These are phyloP conservation scores for Dendrobium chrysotoxum DNA, from an alignment of 106 monocot species.

Conservation along the genomic window DNA sequence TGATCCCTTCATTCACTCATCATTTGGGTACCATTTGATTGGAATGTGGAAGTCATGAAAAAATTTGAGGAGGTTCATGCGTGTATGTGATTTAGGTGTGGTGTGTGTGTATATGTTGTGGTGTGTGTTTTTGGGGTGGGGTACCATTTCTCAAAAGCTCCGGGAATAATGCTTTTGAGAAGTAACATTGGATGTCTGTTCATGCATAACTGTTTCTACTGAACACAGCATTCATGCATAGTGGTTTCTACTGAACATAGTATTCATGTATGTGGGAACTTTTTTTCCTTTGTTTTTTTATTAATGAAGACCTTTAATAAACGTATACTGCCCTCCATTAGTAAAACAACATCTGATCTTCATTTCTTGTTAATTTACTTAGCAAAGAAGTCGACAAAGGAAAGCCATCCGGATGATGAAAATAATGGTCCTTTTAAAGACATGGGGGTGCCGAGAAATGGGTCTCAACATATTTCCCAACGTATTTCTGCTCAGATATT, in stretches of 20 bases:
- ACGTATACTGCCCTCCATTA: background rate
- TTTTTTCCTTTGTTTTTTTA: background rate
- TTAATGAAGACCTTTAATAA: background rate
- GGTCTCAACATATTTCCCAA: constrained; percentile 18
- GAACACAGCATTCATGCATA: too few relatives aligned
- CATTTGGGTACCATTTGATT: too few relatives aligned
- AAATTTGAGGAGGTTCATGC: too few relatives aligned
- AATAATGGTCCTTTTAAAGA: background rate
- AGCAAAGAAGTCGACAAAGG: background rate
- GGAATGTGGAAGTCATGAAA: too few relatives aligned
- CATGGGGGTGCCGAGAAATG: constrained; percentile 5
- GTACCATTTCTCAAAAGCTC: too few relatives aligned
- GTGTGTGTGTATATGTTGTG: too few relatives aligned
- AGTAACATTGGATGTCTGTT: background rate
- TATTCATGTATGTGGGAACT: background rate
- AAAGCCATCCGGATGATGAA: background rate
- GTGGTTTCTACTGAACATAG: background rate
- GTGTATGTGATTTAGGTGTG: too few relatives aligned
- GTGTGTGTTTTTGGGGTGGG: too few relatives aligned
- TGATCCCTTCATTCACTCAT: too few relatives aligned
- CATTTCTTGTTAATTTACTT: background rate
- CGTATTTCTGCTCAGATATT: constrained; percentile 27
- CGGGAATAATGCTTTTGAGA: background rate
- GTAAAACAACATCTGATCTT: background rate
- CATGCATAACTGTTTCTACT: background rate